These are phyloP conservation scores for Penicillium paxilli DNA, from an alignment of 495 filamentous ascomycete genomes.

Conservation along the genomic window DNA sequence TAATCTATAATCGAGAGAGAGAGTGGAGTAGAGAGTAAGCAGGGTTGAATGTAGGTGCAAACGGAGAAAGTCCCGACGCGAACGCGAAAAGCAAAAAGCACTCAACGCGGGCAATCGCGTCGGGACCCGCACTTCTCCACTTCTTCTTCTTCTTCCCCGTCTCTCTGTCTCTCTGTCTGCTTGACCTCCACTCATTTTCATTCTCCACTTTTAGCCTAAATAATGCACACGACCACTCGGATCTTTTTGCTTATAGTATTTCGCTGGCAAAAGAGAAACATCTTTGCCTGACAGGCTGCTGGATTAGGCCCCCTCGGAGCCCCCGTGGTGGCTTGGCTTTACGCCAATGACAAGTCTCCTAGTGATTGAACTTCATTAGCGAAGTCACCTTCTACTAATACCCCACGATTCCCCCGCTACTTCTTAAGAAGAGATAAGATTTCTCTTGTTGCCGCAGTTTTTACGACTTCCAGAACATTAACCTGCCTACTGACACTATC, in stretches of 20 bases:
- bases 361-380: background rate
- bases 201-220: too few relatives aligned
- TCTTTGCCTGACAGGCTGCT: too few relatives aligned
- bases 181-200: too few relatives aligned
- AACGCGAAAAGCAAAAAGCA: slow-evolving; percentile 18
- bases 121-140: background rate
- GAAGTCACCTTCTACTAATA: background rate
- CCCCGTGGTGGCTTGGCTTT: background rate
- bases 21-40: too few relatives aligned
- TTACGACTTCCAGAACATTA: background rate
- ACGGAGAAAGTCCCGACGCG: slow-evolving; percentile 4
- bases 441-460: too few relatives aligned
- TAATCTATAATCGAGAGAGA: too few relatives aligned
- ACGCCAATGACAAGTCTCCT: background rate
- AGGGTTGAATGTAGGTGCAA: slow-evolving; percentile 25
- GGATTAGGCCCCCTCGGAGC: too few relatives aligned
- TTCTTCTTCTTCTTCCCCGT: background rate
- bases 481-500: background rate
- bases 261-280: too few relatives aligned
- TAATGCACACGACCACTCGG: too few relatives aligned
- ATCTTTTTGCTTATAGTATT: too few relatives aligned
- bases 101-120: slow-evolving; percentile 26
- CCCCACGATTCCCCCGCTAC: background rate
- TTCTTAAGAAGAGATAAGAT: too few relatives aligned
- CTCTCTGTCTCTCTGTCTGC: too few relatives aligned